These are phyloP conservation scores for Nidula microcarpa DNA, from an alignment of 768 basidiomycete species.

Conservation along the genomic window DNA sequence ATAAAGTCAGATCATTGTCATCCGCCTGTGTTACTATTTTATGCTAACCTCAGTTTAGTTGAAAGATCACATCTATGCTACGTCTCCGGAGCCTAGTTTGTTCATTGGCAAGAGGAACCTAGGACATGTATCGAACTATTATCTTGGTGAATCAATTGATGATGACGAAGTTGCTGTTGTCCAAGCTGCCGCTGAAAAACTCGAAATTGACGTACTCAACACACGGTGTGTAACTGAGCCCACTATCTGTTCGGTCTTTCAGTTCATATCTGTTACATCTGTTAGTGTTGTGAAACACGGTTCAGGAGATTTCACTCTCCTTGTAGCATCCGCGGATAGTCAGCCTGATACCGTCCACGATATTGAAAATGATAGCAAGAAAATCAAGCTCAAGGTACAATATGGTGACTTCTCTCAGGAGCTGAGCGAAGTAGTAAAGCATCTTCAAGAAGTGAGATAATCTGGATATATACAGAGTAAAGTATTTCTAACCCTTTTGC, in stretches of 20 bases:
- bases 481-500: not conserved
- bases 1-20: constrained; percentile 37
- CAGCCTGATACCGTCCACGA: constrained; percentile 38
- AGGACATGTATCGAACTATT: constrained; percentile 85
- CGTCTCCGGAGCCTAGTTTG: constrained; percentile 59
- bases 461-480: not conserved
- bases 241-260: no score
- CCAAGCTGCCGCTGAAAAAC: constrained; percentile 71
- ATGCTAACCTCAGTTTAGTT: constrained; percentile 38
- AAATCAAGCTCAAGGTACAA: constrained; percentile 57
- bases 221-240: constrained; percentile 54
- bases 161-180: constrained; percentile 77
- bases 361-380: constrained; percentile 35
- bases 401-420: constrained; percentile 72
- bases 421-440: constrained; percentile 49
- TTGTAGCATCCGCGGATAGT: constrained; percentile 66
- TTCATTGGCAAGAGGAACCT: constrained; percentile 77
- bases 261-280: not conserved
- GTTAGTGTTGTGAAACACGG: constrained; percentile 70
- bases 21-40: not conserved
- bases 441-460: constrained; percentile 52
- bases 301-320: constrained; percentile 57
- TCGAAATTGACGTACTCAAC: constrained; percentile 75
- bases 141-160: constrained; percentile 68
- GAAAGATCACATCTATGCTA: constrained; percentile 70